Evolutionary conservation across 495 filamentous ascomycete species (phyloP), one percentile per base, ranked within the genome.

Genomic region (Astrothelium macrocarpum): DNA sequence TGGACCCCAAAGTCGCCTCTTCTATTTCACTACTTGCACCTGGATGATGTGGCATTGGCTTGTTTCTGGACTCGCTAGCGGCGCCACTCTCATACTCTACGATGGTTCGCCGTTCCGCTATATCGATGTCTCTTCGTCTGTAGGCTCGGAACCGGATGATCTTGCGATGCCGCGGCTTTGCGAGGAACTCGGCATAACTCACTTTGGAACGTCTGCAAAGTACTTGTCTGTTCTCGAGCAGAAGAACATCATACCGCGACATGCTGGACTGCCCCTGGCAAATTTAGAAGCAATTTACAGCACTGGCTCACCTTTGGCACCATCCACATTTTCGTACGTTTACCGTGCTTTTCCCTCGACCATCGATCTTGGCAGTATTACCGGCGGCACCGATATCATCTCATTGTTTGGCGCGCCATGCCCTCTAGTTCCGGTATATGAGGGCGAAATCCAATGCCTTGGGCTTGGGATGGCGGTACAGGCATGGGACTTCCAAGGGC

Each of bases 31-130:
- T 1, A 96, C 91, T 1, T 86, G 84, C 32, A 95, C 91, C 2
- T 94, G 88, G 90, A 94, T 95, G 91, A 96, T 96, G 91, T 94
- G 90, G 88, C 91, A 96, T 73, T 96, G 91, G 91, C 84, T 91
- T 49, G 84, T 95, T 23, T 92, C 89, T 4, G 90, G 83, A 0
- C 82, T 96, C 10, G 87, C 90, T 12, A 85, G 82, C 61, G 91
- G 91, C 62, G 81, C 87, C 7, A 92, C 90, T 0, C 79, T 96
- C 45, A 82, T 96, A 25, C 80, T 95, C 2, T 97, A 97, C 73
- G 88, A 94, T 65, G 91, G 91, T 32, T 94, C 89, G 0, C 91
- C 91, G 20, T 96, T 96, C 68, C 75, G 75, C 39, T 75, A 73
- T 60, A 32, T 68, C 28, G 16, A 29, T 29, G 5, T 5, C 3